phyloP scores from a whole-genome alignment of 441 rosid genomes.

The Oxalis stricta region DNA sequence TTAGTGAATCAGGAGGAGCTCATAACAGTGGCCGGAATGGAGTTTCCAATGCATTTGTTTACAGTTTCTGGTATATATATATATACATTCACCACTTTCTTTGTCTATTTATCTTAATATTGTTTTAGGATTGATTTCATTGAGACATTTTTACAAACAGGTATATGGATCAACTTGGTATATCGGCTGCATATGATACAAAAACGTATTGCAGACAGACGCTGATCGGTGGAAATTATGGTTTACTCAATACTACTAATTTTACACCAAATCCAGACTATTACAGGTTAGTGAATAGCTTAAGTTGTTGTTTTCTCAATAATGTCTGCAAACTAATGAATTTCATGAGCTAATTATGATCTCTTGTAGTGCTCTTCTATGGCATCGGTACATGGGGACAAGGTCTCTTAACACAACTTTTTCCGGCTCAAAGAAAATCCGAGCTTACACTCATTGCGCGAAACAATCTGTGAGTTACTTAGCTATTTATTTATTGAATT shows the following conservation, averaged over 20 bases:
- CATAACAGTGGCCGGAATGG: conserved; percentile 77
- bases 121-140: not conserved
- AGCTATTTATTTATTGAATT: too few relatives aligned
- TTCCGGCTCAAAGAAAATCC: conserved; percentile 49
- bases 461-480: conserved; percentile 53
- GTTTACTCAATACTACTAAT: conserved; percentile 60
- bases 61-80: conserved; percentile 69
- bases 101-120: not conserved
- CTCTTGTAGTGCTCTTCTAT: conserved; percentile 66
- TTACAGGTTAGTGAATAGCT: conserved; percentile 43
- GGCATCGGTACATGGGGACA: conserved; percentile 80
- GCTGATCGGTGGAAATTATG: conserved; percentile 85
- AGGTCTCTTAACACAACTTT: conserved; percentile 49
- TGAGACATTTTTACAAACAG: conserved; percentile 25
- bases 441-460: conserved; percentile 72
- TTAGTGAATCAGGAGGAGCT: conserved; percentile 96
- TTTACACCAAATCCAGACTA: conserved; percentile 90
- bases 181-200: conserved; percentile 57
- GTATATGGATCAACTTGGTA: conserved; percentile 94
- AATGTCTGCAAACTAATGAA: not conserved
- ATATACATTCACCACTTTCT: not conserved
- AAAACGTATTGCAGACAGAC: conserved; percentile 91
- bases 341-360: conserved; percentile 10
- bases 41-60: conserved; percentile 79
- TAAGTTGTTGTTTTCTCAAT: not conserved